Conservation (phyloP, 2,329 filamentous ascomycete genomes). For the Cryphonectria japonica region DNA sequence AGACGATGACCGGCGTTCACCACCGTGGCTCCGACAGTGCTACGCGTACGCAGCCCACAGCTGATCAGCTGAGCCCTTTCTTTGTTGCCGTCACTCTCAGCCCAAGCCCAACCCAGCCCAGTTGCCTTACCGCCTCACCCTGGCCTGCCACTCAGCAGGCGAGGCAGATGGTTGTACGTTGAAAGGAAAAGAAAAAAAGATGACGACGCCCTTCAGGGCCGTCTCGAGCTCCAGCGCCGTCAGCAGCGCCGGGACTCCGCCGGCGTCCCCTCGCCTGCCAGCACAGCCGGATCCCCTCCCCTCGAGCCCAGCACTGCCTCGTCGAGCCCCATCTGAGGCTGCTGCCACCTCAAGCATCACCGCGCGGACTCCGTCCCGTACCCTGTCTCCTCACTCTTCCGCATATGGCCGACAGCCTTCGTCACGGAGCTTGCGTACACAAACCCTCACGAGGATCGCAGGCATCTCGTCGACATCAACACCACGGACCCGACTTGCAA, state of each 20-base stretch:
- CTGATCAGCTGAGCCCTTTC: conserved; percentile 11
- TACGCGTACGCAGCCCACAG: conserved; percentile 14
- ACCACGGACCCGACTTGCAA: conserved; percentile 13
- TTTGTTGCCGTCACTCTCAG: conserved; percentile 7
- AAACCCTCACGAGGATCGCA: conserved; percentile 12
- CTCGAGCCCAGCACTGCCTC: conserved; percentile 8
- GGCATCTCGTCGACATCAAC: conserved; percentile 11
- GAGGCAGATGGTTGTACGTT: conserved; percentile 10
- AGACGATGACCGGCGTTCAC: conserved; percentile 13
- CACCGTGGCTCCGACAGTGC: conserved; percentile 19
- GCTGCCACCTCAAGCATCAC: neutral
- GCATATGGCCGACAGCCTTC: neutral
- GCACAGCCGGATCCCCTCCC: neutral
- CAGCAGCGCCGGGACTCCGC: conserved; percentile 8
- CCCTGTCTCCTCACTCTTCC: neutral
- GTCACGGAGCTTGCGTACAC: conserved; percentile 8
- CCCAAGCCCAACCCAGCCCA: conserved; percentile 1
- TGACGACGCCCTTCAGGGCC: conserved; percentile 19
- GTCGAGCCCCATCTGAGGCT: conserved; percentile 9
- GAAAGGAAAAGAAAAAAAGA: neutral
- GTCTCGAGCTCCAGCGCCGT: conserved; percentile 6
- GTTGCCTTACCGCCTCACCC: conserved; percentile 7
- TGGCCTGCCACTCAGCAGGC: conserved; percentile 8
- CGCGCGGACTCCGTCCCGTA: conserved; percentile 3
- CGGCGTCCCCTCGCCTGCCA: conserved; percentile 9